Conservation (phyloP, 163 green algal species). For the Picocystis sp. region DNA sequence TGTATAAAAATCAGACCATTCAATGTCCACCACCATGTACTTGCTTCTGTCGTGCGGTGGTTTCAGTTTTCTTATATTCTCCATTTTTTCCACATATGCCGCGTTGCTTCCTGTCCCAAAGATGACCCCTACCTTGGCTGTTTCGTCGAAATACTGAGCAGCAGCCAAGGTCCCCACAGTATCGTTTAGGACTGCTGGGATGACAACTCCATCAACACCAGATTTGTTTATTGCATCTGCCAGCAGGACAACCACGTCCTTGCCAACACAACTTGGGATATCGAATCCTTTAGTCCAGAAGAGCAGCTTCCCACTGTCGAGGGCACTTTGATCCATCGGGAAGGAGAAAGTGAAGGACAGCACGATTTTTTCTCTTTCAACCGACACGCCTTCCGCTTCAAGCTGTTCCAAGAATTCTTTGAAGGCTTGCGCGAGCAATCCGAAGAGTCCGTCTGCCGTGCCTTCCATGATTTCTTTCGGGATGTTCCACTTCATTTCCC, state of each 20-base stretch:
- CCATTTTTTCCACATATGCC: slow-evolving; percentile 7
- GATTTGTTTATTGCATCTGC: slow-evolving; percentile 10
- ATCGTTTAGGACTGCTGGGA: slow-evolving; percentile 33
- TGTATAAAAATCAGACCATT: slow-evolving; percentile 54
- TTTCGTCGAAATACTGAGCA: slow-evolving; percentile 28
- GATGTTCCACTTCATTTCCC: slow-evolving; percentile 22
- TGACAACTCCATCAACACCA: slow-evolving; percentile 13
- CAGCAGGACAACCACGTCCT: slow-evolving; percentile 24
- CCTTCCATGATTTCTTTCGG: slow-evolving; percentile 30
- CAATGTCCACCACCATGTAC: slow-evolving; percentile 47
- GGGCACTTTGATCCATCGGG: slow-evolving; percentile 36
- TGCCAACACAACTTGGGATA: slow-evolving; percentile 19
- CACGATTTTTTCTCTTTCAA: neutral
- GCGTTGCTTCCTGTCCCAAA: slow-evolving; percentile 52
- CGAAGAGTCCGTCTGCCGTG: slow-evolving; percentile 38
- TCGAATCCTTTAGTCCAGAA: slow-evolving; percentile 55
- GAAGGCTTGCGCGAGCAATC: slow-evolving; percentile 43
- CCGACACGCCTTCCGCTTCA: neutral
- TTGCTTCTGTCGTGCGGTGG: slow-evolving; percentile 6
- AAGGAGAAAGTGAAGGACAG: slow-evolving; percentile 66
- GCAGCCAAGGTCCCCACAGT: slow-evolving; percentile 35
- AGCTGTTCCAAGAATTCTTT: slow-evolving; percentile 38
- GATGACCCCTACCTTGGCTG: slow-evolving; percentile 38
- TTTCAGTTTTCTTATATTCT: slow-evolving; percentile 7
- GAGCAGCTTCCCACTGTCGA: slow-evolving; percentile 38